A percentile compares a stretch with the other conserved stretches of the same genome.
Conservation (phyloP, 495 filamentous ascomycete species). For the Cenococcum geophilum region DNA sequence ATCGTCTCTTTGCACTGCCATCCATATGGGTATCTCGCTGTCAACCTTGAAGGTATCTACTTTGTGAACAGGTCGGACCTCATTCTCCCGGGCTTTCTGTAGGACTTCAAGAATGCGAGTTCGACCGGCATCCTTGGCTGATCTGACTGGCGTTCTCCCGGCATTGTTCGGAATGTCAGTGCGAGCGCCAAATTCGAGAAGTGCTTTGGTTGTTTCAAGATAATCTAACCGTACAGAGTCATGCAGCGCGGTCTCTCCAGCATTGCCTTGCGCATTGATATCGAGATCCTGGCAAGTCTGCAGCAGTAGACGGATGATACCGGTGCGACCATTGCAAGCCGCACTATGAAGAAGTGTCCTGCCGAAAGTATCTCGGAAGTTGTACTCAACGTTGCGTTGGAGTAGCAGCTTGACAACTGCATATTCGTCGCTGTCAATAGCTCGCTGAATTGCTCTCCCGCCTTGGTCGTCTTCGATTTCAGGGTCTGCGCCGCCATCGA, state of each 20-base stretch:
- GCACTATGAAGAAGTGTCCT: conserved; percentile 14
- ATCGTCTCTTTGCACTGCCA: not conserved
- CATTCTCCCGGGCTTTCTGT: conserved; percentile 14
- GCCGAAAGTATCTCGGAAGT: conserved; percentile 13
- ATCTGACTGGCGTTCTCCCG: conserved; percentile 14
- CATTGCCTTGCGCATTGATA: conserved; percentile 13
- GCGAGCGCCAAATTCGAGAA: conserved; percentile 21
- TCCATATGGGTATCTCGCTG: conserved; percentile 9
- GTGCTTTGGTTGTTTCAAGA: conserved; percentile 7
- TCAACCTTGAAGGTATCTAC: conserved; percentile 9
- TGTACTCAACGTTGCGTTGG: conserved; percentile 10
- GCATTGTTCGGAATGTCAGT: conserved; percentile 14
- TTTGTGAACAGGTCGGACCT: conserved; percentile 12
- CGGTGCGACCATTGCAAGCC: conserved; percentile 8
- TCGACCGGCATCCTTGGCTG: conserved; percentile 14
- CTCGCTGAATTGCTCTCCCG: conserved; percentile 13
- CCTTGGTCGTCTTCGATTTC: conserved; percentile 7
- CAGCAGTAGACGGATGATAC: conserved; percentile 12
- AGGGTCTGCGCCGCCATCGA: conserved; percentile 8
- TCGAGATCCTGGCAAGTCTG: conserved; percentile 15
- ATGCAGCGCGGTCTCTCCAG: conserved; percentile 20
- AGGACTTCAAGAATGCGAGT: conserved; percentile 8
- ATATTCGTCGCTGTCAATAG: conserved; percentile 11
- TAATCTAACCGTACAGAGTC: conserved; percentile 10
- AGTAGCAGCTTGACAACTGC: conserved; percentile 13